Percentiles rank a stretch among this genome's conserved stretches.
phyloP scores from a whole-genome alignment of 371 early-diverging fungal species.

The Syncephalastrum sp. region DNA sequence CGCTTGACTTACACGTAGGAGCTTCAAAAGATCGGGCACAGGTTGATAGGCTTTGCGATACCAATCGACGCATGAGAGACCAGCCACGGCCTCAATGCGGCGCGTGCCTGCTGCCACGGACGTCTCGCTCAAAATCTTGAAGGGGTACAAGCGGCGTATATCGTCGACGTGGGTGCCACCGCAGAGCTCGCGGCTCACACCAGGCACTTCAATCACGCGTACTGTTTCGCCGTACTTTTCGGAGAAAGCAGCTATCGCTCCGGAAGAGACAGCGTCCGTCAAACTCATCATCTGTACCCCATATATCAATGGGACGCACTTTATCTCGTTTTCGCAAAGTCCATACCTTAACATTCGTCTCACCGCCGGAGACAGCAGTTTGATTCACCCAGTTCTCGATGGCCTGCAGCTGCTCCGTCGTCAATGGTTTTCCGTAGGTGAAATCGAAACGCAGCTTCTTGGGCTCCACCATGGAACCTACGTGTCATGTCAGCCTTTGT shows the following conservation, averaged over 20 bases:
- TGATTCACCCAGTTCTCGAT: constrained; percentile 68
- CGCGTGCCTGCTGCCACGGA: constrained; percentile 76
- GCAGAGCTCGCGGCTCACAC: constrained; percentile 70
- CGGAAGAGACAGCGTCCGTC: constrained; percentile 58
- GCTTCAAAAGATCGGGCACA: constrained; percentile 40
- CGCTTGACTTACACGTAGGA: constrained; percentile 32
- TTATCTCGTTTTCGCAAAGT: background rate
- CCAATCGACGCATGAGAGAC: constrained; percentile 51
- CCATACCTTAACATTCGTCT: constrained; percentile 42
- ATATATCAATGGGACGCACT: background rate
- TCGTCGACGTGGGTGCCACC: constrained; percentile 76
- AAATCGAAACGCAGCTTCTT: constrained; percentile 73
- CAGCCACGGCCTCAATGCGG: constrained; percentile 79
- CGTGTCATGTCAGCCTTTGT: background rate
- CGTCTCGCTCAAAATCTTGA: constrained; percentile 66
- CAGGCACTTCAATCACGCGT: constrained; percentile 60
- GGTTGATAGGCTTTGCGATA: constrained; percentile 50
- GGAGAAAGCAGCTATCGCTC: constrained; percentile 68
- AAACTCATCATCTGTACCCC: constrained; percentile 48
- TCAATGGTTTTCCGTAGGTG: constrained; percentile 61
- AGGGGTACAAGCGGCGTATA: constrained; percentile 63
- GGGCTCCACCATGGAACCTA: constrained; percentile 67
- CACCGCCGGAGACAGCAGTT: constrained; percentile 40
- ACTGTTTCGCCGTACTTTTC: constrained; percentile 72
- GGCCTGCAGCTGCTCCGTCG: constrained; percentile 43